Base-by-base conservation (phyloP, 2,329 filamentous ascomycete species). In the Exophiala viscosa region DNA sequence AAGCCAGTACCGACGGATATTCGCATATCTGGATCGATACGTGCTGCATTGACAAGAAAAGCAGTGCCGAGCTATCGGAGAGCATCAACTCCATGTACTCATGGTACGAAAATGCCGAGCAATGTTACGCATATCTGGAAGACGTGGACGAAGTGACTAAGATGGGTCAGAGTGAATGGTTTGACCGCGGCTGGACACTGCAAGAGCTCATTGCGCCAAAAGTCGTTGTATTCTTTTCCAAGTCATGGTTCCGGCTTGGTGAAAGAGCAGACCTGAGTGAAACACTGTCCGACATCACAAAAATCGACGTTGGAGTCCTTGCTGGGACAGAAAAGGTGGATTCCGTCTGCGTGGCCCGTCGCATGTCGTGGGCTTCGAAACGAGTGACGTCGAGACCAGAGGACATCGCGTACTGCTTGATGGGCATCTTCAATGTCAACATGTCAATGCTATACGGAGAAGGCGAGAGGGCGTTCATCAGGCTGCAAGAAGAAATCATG, bases 361-460 rank as follows among this genome's bases (percentile, higher is more conserved):
- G 38, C 8, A 40, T 40, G 38, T 18, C 38, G 8, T 40, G 38
- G 38, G 38, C 38, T 11, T 40, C 38, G 17, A 15, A 13, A 7
- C 8, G 38, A 40, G 38, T 18, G 38, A 40, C 14, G 10, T 57
- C 43, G 46, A 15, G 38, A 8, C 15, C 55, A 2, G 64, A 65
- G 33, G 65, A 67, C 44, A 48, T 47, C 1, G 64, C 67, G 2
- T 69, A 68, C 50, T 59, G 62, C 42, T 54, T 68, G 9, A 32
- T 69, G 11, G 66, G 66, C 1, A 11, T 67, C 1, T 68, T 68
- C 39, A 57, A 52, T 10, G 53, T 64, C 41, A 63, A 62, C 42
- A 64, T 65, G 60, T 61, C 61, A 2, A 39, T 62, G 20, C 14
- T 67, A 5, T 67, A 68, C 44, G 66, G 66, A 2, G 66, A 67